Conservation (phyloP, 345 rosid genomes). For the Linum lewisii region DNA sequence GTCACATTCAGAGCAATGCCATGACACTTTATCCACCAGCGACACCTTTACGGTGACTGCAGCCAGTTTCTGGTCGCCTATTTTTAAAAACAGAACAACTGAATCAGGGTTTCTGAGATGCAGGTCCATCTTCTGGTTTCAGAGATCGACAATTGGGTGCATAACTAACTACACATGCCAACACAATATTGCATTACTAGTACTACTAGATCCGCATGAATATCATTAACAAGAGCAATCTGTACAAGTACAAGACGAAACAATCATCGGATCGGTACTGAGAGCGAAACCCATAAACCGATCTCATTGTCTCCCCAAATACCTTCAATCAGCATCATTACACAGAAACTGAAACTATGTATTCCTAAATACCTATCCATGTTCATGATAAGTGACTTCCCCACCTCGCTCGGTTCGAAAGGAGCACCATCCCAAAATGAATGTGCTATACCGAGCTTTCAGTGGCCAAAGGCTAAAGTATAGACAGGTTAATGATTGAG, state of each 20-base stretch:
- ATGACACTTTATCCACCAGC: conserved; percentile 65
- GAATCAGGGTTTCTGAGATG: conserved; percentile 19
- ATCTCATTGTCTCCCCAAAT: too few species aligned
- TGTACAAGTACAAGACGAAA: neutral
- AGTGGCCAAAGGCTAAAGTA: conserved; percentile 62
- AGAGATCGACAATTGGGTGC: conserved; percentile 79
- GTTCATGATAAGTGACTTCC: conserved; percentile 87
- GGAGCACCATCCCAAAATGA: conserved; percentile 59
- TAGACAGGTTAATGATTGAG: conserved; percentile 57
- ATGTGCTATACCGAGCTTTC: conserved; percentile 48
- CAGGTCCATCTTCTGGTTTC: conserved; percentile 89
- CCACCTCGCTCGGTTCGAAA: conserved; percentile 84
- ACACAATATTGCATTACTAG: too few species aligned
- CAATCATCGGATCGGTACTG: too few species aligned
- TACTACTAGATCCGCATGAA: too few species aligned
- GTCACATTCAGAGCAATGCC: conserved; percentile 76
- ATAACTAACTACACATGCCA: conserved; percentile 50
- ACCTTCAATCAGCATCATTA: too few species aligned
- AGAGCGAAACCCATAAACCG: too few species aligned
- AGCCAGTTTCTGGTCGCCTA: conserved; percentile 64
- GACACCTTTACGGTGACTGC: conserved; percentile 71
- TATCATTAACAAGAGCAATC: neutral
- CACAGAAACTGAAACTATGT: too few species aligned
- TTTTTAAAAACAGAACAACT: neutral
- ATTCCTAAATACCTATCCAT: conserved; percentile 65